Evolutionary conservation across 2,329 filamentous ascomycete genomes (phyloP), one percentile per base, ranked within the genome.

Genomic region (Cercospora zeae-maydis): DNA sequence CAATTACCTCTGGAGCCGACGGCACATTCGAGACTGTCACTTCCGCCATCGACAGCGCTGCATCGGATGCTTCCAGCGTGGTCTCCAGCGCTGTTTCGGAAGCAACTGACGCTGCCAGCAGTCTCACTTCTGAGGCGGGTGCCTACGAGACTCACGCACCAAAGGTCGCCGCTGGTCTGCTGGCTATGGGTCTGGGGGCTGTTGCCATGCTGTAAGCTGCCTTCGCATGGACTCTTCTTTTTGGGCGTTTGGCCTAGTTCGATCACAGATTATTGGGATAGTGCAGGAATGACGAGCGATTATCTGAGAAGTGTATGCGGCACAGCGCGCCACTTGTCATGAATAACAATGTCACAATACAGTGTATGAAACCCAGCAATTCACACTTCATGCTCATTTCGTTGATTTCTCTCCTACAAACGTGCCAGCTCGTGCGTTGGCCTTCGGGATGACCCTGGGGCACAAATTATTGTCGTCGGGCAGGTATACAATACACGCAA

Each of bases 131-230:
- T 2, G 60, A 58, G 11, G 33, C 59, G 51, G 66, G 64, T n/a
- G 70, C 70, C 6, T 58, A 63, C 36, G 56, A 55, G 31, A 72
- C 71, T 16, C 71, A 60, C 49, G 69, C 63, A 3, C 70, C 70
- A 24, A 45, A 66, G 31, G 21, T 65, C 33, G 54, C 63, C 36
- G 75, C 74, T 16, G 75, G 72, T 59, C 72, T 66, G 3, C 67
- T 74, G 3, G 74, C 64, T 24, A 71, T 69, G 9, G 76, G 67
- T 16, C 73, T 72, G 49, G 74, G 63, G 70, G 72, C 62, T 67
- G 73, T 69, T 65, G 72, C 67, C 63, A 66, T 71, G 59, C 59
- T 72, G 21, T 71, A 67, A 59, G 42, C 42, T 5, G 13, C 42
- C 6, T 49, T 47, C 42, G 5, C 5, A 6, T 1, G 19, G 4